Percentiles rank a stretch among this genome's conserved stretches.
These are phyloP conservation scores for Aureobasidium subglaciale DNA, from an alignment of 2,329 filamentous ascomycete species.

Conservation along the genomic window DNA sequence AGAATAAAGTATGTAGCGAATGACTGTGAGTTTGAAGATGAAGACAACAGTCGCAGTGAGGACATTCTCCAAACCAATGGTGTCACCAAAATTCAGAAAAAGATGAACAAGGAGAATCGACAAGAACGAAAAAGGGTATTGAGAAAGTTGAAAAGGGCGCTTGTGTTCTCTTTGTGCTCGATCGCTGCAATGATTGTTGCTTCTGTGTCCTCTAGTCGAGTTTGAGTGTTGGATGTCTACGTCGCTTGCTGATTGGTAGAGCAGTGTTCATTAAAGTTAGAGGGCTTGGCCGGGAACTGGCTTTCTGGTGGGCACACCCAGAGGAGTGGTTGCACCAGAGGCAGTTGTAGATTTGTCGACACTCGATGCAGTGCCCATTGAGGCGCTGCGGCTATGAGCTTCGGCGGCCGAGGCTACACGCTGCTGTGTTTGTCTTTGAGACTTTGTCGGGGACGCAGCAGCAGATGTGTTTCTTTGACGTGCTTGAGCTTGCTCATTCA, in stretches of 20 bases:
- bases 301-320: constrained; percentile 35
- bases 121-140: constrained; percentile 6
- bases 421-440: not conserved
- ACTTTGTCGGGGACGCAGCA: not conserved
- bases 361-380: constrained; percentile 1
- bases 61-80: not conserved
- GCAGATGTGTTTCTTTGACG: constrained; percentile 14
- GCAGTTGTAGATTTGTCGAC: not conserved
- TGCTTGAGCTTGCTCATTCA: not conserved
- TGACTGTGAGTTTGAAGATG: not conserved
- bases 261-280: constrained; percentile 20
- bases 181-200: not conserved
- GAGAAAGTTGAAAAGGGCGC: not conserved
- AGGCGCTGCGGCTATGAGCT: constrained; percentile 13
- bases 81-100: not conserved
- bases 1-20: not conserved
- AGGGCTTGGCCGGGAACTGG: constrained; percentile 42
- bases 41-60: not conserved
- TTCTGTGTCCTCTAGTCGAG: not conserved
- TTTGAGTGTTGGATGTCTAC: not conserved
- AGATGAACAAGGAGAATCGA: constrained; percentile 3
- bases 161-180: not conserved
- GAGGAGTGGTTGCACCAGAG: not conserved
- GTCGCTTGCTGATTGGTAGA: not conserved
- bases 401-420: not conserved